Conservation (phyloP, 179 eudicot species). For the Camellia oleifera region DNA sequence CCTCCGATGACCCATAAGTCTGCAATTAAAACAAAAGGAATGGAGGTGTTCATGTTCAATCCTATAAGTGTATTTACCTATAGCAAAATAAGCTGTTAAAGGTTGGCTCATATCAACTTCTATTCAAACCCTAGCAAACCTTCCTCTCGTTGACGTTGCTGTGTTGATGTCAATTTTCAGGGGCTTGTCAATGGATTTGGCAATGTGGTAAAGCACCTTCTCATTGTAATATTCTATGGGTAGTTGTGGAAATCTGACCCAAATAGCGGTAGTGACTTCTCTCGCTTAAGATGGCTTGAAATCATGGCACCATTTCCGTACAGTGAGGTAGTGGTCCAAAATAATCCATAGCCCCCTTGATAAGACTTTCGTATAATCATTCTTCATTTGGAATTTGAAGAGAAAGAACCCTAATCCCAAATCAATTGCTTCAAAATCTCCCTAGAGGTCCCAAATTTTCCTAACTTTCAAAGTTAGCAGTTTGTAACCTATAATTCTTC, state of each 20-base stretch:
- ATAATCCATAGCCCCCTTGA: not conserved
- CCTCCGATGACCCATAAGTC: no score
- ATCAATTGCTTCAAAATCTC: not conserved
- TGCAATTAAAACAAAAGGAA: no score
- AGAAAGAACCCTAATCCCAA: not conserved
- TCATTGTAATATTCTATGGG: constrained; percentile 3
- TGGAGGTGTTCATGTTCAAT: no score
- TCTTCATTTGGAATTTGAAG: not conserved
- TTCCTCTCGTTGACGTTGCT: not conserved
- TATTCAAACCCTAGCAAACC: constrained; percentile 5
- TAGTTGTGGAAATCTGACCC: not conserved
- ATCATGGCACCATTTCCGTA: not conserved
- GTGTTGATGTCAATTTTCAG: not conserved
- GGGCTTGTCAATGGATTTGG: not conserved
- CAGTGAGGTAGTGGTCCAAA: not conserved
- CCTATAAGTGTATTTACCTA: no score
- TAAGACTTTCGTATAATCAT: not conserved
- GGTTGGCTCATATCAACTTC: not conserved
- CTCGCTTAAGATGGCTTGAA: not conserved
- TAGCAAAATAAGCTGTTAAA: no score
- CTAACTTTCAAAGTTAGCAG: no score
- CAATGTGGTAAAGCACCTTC: not conserved
- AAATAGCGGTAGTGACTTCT: not conserved
- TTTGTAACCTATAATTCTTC: not conserved
- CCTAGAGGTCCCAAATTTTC: not conserved